Conservation (phyloP, 2,329 filamentous ascomycete genomes). For the Stemphylium vesicarium region DNA sequence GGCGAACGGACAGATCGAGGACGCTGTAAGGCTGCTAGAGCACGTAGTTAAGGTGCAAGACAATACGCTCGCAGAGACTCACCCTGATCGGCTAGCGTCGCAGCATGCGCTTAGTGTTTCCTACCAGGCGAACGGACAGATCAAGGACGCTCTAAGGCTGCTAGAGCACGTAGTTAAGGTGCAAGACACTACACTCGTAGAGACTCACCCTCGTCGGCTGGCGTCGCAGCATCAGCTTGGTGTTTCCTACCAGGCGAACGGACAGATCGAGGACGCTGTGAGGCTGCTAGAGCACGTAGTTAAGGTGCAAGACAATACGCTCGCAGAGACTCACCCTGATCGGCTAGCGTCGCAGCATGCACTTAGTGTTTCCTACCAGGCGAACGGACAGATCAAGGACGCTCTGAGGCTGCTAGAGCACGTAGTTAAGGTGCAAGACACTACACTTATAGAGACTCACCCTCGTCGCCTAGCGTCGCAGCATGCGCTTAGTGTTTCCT, state of each 20-base stretch:
- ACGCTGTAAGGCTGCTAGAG: conserved; percentile 13
- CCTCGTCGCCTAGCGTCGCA: conserved; percentile 2
- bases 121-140: conserved; percentile 11
- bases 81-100: neutral
- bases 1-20: conserved; percentile 5
- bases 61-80: conserved; percentile 3
- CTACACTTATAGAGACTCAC: conserved; percentile 1
- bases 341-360: conserved; percentile 9
- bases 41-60: conserved; percentile 5
- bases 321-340: neutral
- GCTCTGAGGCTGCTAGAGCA: conserved; percentile 14
- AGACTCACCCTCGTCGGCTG: conserved; percentile 12
- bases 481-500: conserved; percentile 7
- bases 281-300: conserved; percentile 16
- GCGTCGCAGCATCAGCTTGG: conserved; percentile 18
- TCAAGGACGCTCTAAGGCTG: conserved; percentile 8
- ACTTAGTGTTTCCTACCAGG: conserved; percentile 4
- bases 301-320: neutral
- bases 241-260: neutral
- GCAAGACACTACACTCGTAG: conserved; percentile 6
- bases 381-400: conserved; percentile 8
- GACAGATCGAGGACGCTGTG: conserved; percentile 11
- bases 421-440: conserved; percentile 1
- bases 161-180: conserved; percentile 17
- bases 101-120: conserved; percentile 8